Base-by-base conservation (phyloP, 2,329 filamentous ascomycete species). In the Fusarium buxicola region DNA sequence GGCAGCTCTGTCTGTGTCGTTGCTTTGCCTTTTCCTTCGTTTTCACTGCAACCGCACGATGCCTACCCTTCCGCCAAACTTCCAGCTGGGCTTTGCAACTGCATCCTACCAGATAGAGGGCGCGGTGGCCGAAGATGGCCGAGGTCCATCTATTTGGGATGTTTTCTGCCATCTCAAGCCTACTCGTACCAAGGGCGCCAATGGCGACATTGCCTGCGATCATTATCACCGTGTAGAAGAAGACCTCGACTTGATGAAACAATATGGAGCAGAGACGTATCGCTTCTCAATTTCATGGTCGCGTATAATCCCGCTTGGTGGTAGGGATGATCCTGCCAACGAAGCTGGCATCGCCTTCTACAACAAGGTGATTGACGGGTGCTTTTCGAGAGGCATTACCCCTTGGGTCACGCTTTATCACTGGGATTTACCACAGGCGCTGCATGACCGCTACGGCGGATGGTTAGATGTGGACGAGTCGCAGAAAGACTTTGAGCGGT, bases 231-330 rank as follows among this genome's bases (percentile, higher is more conserved):
- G 74, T 0, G 74, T 72, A 4, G 73, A 76, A 10, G 78, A 86
- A 47, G 88, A 90, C 66, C 83, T 89, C 58, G 84, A 80, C 5
- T 77, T 90, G 8, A 73, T 90, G 60, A 85, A 84, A 65, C 73
- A 79, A 41, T 83, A 84, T 40, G 84, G 86, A 40, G 84, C 85
- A 8, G 81, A 83, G 61, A 83, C 83, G 5, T 90, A 89, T 70
- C 83, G 87, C 16, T 89, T 90, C 71, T 89, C 86, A 5, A 76
- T 90, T 31, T 86, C 86, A 8, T 90, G 87, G 87, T 84, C 86
- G 7, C 85, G 87, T 36, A 82, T 90, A 50, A 88, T 90, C 50
- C 87, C 87, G 1, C 78, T 88, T 0, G 87, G 87, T 10, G 86
- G 87, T 10, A 80, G 87, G 34, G 77, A 87, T 40, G 87, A 89